phyloP scores from a whole-genome alignment of 164 flowering plant species.

The Magnolia officinalis region DNA sequence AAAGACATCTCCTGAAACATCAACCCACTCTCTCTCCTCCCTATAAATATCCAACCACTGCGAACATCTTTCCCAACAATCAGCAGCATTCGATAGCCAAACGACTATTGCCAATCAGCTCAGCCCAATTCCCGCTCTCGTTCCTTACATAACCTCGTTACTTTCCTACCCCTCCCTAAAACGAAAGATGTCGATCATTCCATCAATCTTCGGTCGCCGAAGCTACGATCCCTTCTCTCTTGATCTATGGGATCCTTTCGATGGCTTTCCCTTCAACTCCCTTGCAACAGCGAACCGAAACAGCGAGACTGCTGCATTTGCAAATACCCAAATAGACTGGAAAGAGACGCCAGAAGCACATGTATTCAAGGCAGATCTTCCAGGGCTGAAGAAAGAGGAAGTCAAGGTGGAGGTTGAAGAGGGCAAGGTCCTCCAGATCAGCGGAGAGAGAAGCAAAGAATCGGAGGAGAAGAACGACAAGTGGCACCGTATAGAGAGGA shows the following conservation, averaged over 20 bases:
- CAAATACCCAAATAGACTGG: conserved; percentile 28
- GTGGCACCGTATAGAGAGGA: conserved; percentile 29
- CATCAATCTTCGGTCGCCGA: conserved; percentile 4
- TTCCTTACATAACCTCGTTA: no score
- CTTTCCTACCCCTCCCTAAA: no score
- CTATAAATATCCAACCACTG: no score
- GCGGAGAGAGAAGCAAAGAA: conserved; percentile 30
- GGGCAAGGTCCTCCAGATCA: conserved; percentile 29
- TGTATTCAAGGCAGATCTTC: conserved; percentile 33
- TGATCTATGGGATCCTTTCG: conserved; percentile 10
- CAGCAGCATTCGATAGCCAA: no score
- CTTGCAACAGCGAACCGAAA: background rate
- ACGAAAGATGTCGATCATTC: conserved; percentile 5
- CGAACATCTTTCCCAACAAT: no score
- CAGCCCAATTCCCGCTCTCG: no score
- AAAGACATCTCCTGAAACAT: no score
- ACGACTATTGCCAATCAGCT: no score
- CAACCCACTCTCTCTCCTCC: no score
- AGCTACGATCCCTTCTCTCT: conserved; percentile 13
- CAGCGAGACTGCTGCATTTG: conserved; percentile 20
- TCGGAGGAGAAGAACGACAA: conserved; percentile 29
- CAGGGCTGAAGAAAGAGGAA: conserved; percentile 34
- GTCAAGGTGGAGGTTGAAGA: conserved; percentile 38
- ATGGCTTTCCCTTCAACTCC: background rate
- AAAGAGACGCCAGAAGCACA: conserved; percentile 37